Base-by-base conservation (phyloP, 805 yeast species). In the Soucietia sequanensis region DNA sequence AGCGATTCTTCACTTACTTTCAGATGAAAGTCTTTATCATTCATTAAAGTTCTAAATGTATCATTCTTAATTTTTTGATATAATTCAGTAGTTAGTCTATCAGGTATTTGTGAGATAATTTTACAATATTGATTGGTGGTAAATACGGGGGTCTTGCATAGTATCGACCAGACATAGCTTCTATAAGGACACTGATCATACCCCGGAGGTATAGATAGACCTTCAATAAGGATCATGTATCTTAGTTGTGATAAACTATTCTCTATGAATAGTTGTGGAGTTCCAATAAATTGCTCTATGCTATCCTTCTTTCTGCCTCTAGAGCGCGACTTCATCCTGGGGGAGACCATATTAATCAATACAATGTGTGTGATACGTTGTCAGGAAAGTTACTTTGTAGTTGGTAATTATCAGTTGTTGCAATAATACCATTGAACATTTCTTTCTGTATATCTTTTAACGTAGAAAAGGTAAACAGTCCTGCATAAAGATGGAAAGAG, bases 11-110 rank as follows among this genome's bases (percentile, higher is more conserved):
- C 95, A n/a, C 77, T 58, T 2, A 88, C 95, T 35, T 72, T 73
- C 31, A 62, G 60, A 38, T 76, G 79, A 60, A 88, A 89, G 11
- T 58, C 54, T 17, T 67, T 62, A 52, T 89, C 95, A 23, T 86
- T 81, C 57, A 84, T 82, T 45, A 89, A 69, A 0, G 96, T 89
- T 38, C 96, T 64, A 47, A 87, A 87, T 1, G 95, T 84, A 52
- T 89, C 96, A 55, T 89, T 84, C 39, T 80, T 74, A 39, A 89
- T 88, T 58, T 89, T 89, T 23, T 72, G 63, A 38, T 80, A 78
- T 6, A 79, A 66, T 0, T 70, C 69, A 2, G 83, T 76, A 10
- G 56, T 42, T 18, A 67, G 48, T 16, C 39, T 35, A n/a, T 34
- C 35, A 4, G 83, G 79, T 0, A 87, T 86, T 22, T 64, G 56